phyloP scores from a whole-genome alignment of 148 eudicot genomes.

The Chenopodium berlandieri region DNA sequence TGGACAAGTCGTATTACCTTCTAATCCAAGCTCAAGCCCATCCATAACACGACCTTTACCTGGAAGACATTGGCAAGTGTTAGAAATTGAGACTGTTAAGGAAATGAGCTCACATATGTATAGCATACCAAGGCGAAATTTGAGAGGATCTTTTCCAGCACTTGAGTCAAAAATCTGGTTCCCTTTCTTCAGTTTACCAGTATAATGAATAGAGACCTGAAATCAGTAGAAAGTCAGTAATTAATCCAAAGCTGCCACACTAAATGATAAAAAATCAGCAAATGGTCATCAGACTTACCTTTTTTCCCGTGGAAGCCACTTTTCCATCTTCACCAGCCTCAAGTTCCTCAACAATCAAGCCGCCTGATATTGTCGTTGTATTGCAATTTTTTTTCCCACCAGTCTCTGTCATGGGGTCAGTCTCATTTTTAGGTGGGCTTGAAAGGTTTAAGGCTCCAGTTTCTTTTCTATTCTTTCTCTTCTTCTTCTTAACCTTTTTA shows the following conservation, averaged over 20 bases:
- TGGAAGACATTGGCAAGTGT: constrained; percentile 23
- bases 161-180: constrained; percentile 53
- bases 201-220: constrained; percentile 66
- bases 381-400: constrained; percentile 23
- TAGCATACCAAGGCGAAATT: constrained; percentile 66
- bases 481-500: constrained; percentile 46
- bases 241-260: background rate
- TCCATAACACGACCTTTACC: constrained; percentile 54
- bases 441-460: constrained; percentile 22
- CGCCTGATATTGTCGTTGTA: constrained; percentile 34
- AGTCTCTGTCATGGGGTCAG: constrained; percentile 6
- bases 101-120: background rate
- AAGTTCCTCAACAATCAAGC: constrained; percentile 42
- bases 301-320: constrained; percentile 37
- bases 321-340: constrained; percentile 34
- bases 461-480: constrained; percentile 31
- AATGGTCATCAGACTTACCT: constrained; percentile 24
- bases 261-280: background rate
- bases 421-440: constrained; percentile 12
- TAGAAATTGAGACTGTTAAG: background rate
- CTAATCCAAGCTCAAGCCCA: constrained; percentile 67
- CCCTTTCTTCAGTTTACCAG: constrained; percentile 56
- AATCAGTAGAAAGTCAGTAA: constrained; percentile 7
- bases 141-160: constrained; percentile 50
- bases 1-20: constrained; percentile 37